A percentile compares a stretch with the other conserved stretches of the same genome.
These are phyloP conservation scores for Plasmodium fragile DNA, from an alignment of 169 alveolate genomes.

Conservation along the genomic window DNA sequence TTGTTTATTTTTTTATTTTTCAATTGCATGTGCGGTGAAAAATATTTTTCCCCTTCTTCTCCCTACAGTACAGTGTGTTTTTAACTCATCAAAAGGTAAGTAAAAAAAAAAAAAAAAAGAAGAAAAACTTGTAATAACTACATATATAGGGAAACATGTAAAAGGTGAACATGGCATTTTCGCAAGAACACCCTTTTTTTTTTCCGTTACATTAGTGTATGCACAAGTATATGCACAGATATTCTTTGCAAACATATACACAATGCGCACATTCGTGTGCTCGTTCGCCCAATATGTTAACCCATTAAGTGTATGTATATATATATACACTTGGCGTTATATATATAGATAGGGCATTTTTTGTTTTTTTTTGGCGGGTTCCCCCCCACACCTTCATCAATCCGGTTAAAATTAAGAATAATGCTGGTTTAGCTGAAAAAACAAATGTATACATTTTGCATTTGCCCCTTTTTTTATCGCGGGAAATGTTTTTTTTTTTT, in stretches of 20 bases:
- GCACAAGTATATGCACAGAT: not conserved
- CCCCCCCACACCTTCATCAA: not conserved
- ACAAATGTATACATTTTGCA: not conserved
- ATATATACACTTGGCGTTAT: not conserved
- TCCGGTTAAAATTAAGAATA: slow-evolving; percentile 35
- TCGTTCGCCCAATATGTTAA: not conserved
- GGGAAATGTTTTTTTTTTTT: not conserved
- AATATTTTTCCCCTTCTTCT: not conserved
- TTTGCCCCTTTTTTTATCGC: not conserved
- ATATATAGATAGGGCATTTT: not conserved
- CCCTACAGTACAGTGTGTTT: not conserved
- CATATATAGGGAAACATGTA: not conserved
- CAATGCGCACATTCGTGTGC: slow-evolving; percentile 1
- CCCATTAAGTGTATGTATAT: not conserved
- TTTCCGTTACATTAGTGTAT: not conserved
- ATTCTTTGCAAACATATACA: not conserved
- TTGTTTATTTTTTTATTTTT: not conserved
- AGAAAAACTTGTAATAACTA: slow-evolving; percentile 13
- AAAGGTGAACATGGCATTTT: not conserved
- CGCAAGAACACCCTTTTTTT: slow-evolving; percentile 63
- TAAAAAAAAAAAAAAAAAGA: not conserved
- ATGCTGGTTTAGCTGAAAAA: slow-evolving; percentile 19
- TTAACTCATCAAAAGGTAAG: slow-evolving; percentile 24
- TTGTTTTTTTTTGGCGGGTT: not conserved
- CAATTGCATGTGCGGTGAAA: not conserved